These are phyloP conservation scores for Pythium rishiriense DNA, from an alignment of 352 stramenopile species.

Conservation along the genomic window DNA sequence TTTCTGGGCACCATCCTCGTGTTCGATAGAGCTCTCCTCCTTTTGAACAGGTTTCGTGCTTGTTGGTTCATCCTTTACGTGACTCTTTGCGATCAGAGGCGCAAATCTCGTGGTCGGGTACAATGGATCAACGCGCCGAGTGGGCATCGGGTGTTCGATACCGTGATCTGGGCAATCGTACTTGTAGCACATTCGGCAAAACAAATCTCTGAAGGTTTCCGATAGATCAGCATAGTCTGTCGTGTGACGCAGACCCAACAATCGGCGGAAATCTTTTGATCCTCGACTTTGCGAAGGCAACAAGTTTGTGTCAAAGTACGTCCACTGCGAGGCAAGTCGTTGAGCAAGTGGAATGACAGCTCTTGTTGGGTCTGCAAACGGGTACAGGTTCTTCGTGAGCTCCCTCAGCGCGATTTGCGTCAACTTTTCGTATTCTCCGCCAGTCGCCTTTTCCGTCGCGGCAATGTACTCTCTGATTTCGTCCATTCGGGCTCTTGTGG, in stretches of 20 bases:
- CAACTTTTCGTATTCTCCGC: neutral
- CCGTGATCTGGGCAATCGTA: slow-evolving; percentile 93
- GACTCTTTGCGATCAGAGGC: slow-evolving; percentile 18
- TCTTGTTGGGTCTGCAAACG: slow-evolving; percentile 6
- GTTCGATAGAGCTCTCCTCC: neutral
- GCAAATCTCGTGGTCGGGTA: slow-evolving; percentile 54
- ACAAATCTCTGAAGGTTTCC: slow-evolving; percentile 90
- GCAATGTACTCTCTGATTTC: slow-evolving; percentile 24
- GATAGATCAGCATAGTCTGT: slow-evolving; percentile 70
- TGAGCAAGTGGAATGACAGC: slow-evolving; percentile 30
- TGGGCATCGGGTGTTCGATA: slow-evolving; percentile 73
- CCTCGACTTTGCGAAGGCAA: slow-evolving; percentile 12
- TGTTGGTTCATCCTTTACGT: neutral
- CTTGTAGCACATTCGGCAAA: slow-evolving; percentile 91
- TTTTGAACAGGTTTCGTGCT: neutral
- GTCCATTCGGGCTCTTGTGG: slow-evolving; percentile 42
- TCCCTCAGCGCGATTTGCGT: slow-evolving; percentile 37
- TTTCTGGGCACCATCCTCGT: neutral
- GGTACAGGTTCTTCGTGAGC: slow-evolving; percentile 35
- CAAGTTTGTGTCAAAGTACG: slow-evolving; percentile 75
- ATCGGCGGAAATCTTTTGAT: slow-evolving; percentile 24
- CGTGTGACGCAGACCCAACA: slow-evolving; percentile 52
- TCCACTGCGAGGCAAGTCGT: slow-evolving; percentile 46
- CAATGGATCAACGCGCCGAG: slow-evolving; percentile 55
- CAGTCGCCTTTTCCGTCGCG: neutral